Evolutionary conservation across 2,329 filamentous ascomycete species (phyloP).

Genomic region (Septoria linicola): DNA sequence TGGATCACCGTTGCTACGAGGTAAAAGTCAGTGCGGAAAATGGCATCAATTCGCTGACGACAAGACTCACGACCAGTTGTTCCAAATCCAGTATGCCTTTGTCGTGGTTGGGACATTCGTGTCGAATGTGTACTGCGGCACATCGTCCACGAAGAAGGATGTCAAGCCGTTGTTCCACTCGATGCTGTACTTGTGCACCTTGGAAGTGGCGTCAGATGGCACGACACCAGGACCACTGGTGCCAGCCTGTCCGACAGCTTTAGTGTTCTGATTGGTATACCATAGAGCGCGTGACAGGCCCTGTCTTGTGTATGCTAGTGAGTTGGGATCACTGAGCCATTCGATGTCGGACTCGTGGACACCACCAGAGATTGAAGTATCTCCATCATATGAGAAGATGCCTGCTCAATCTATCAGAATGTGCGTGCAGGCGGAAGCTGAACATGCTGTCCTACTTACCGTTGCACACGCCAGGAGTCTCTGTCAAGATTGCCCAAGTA

Average conservation of each 20-base stretch:
- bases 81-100: conserved; percentile 28
- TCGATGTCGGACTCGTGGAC: conserved; percentile 28
- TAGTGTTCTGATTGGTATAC: conserved; percentile 22
- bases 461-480: conserved; percentile 20
- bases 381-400: conserved; percentile 26
- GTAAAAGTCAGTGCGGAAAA: background rate
- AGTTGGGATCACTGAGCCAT: conserved; percentile 25
- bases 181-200: conserved; percentile 23
- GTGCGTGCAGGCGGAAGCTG: background rate
- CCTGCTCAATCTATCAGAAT: conserved; percentile 9
- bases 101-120: conserved; percentile 23
- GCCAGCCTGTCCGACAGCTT: background rate
- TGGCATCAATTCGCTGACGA: background rate
- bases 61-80: conserved; percentile 26
- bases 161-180: conserved; percentile 24
- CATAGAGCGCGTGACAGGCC: conserved; percentile 14
- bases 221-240: conserved; percentile 9
- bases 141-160: conserved; percentile 23
- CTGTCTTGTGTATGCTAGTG: conserved; percentile 3
- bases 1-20: conserved; percentile 21
- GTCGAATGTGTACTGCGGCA: conserved; percentile 13
- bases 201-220: conserved; percentile 12
- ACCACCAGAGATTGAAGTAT: conserved; percentile 13
- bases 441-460: background rate
- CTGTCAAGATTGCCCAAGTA: conserved; percentile 21